A percentile compares a stretch with the other conserved stretches of the same genome.
Evolutionary conservation across 495 filamentous ascomycete genomes (phyloP).

Genomic region (Ascodesmis nigricans): DNA sequence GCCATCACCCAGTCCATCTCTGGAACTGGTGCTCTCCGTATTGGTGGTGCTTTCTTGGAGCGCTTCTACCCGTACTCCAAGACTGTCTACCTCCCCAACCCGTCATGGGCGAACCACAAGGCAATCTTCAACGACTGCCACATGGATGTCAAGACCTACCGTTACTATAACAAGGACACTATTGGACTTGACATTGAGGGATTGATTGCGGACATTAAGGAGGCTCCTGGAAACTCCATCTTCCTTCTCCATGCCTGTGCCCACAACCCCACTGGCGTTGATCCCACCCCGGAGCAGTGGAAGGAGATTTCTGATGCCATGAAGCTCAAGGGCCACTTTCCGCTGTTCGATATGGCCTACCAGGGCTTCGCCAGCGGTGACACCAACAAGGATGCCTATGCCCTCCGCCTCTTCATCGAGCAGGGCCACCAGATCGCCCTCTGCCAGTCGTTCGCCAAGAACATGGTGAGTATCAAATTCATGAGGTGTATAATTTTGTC

Average conservation of each 20-base stretch:
- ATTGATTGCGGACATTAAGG: constrained; percentile 74
- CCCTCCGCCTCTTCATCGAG: constrained; percentile 73
- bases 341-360: constrained; percentile 99
- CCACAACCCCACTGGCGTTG: constrained; percentile 95
- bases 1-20: constrained; percentile 96
- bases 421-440: constrained; percentile 78
- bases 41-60: constrained; percentile 79
- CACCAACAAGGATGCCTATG: constrained; percentile 79
- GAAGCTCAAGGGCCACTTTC: constrained; percentile 72
- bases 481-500: too few relatives aligned
- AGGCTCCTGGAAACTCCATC: constrained; percentile 62
- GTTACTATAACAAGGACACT: constrained; percentile 97
- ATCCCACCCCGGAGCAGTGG: constrained; percentile 87
- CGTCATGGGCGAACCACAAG: constrained; percentile 95
- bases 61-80: constrained; percentile 76
- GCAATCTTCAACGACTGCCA: constrained; percentile 89
- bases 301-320: constrained; percentile 71
- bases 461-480: constrained; percentile 64
- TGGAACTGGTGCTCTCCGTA: constrained; percentile 83
- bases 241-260: constrained; percentile 93
- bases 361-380: constrained; percentile 92
- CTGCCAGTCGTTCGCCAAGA: constrained; percentile 96
- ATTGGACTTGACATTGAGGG: constrained; percentile 96
- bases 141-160: constrained; percentile 75
- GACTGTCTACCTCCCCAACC: constrained; percentile 85